Conservation (phyloP, 768 basidiomycete genomes). For the Mycena vulgaris region DNA sequence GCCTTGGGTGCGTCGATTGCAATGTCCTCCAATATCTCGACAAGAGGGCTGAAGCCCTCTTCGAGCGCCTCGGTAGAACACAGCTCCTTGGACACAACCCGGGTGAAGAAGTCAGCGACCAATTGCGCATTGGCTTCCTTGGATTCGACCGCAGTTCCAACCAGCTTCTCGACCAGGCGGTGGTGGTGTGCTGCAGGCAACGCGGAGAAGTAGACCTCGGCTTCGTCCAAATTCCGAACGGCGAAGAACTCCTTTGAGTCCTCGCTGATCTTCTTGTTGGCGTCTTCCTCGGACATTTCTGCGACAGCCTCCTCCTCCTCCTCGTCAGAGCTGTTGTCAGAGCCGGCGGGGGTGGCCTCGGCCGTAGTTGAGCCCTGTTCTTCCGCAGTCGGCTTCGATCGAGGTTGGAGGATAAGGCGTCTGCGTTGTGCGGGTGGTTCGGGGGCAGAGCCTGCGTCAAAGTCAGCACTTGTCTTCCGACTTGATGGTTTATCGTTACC, state of each 20-base stretch:
- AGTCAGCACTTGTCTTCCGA: slow-evolving; percentile 67
- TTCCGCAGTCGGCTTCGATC: slow-evolving; percentile 75
- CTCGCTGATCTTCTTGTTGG: slow-evolving; percentile 82
- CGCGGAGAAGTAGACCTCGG: slow-evolving; percentile 86
- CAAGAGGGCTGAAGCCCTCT: slow-evolving; percentile 77
- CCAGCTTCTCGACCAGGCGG: slow-evolving; percentile 82
- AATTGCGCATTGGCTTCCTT: slow-evolving; percentile 88
- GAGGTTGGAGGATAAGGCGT: slow-evolving; percentile 82
- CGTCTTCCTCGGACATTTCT: slow-evolving; percentile 77
- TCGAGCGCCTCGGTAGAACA: slow-evolving; percentile 77
- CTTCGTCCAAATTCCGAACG: slow-evolving; percentile 89
- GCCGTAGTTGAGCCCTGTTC: slow-evolving; percentile 52
- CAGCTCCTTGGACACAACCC: slow-evolving; percentile 71
- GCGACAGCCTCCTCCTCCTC: slow-evolving; percentile 61
- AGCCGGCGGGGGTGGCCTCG: slow-evolving; percentile 62
- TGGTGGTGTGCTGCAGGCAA: slow-evolving; percentile 77
- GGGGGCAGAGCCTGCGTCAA: slow-evolving; percentile 59
- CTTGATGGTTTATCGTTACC: slow-evolving; percentile 61
- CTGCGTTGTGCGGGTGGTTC: slow-evolving; percentile 72
- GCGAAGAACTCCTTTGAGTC: slow-evolving; percentile 91
- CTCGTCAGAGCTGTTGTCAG: slow-evolving; percentile 66
- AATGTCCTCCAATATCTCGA: slow-evolving; percentile 89
- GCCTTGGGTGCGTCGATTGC: slow-evolving; percentile 94
- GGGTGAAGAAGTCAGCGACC: slow-evolving; percentile 81
- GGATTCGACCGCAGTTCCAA: slow-evolving; percentile 81